Evolutionary conservation across 2,329 filamentous ascomycete genomes (phyloP).

Genomic region (Talaromyces sp.): DNA sequence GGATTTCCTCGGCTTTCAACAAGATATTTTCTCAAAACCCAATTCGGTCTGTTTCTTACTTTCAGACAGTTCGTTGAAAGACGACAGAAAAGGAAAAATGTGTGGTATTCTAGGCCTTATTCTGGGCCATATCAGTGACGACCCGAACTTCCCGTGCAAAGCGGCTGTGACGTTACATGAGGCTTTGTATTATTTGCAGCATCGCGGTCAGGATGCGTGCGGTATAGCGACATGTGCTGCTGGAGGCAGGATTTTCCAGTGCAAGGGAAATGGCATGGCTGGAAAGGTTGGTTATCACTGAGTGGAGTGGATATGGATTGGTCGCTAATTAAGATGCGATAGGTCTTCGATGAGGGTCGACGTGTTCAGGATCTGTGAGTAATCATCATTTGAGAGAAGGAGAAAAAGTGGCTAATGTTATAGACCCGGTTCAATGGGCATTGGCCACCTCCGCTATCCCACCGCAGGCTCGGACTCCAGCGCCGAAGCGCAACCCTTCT

Average conservation of each 20-base stretch:
- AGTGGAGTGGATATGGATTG: neutral
- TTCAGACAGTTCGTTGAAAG: constrained; percentile 7
- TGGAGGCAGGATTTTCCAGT: constrained; percentile 79
- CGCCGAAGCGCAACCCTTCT: constrained; percentile 88
- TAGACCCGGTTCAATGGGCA: constrained; percentile 74
- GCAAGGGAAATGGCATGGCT: constrained; percentile 87
- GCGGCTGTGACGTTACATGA: constrained; percentile 66
- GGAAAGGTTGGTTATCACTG: constrained; percentile 57
- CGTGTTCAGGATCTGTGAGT: constrained; percentile 62
- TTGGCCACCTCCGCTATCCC: constrained; percentile 83
- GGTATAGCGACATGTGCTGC: constrained; percentile 74
- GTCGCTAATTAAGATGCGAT: neutral
- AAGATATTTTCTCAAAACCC: neutral
- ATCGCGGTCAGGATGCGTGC: constrained; percentile 82
- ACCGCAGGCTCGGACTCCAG: constrained; percentile 81
- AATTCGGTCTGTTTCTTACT: neutral
- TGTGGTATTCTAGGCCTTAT: constrained; percentile 63
- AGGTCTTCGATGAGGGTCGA: constrained; percentile 68
- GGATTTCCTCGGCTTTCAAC: constrained; percentile 8
- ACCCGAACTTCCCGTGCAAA: constrained; percentile 22
- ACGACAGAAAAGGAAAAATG: constrained; percentile 42
- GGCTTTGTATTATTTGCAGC: constrained; percentile 67
- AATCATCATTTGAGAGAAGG: neutral
- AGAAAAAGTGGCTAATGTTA: neutral
- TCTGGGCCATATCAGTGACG: constrained; percentile 54